These are phyloP conservation scores for Paraphoma sp. DNA, from an alignment of 2,329 filamentous ascomycete genomes.

Conservation along the genomic window DNA sequence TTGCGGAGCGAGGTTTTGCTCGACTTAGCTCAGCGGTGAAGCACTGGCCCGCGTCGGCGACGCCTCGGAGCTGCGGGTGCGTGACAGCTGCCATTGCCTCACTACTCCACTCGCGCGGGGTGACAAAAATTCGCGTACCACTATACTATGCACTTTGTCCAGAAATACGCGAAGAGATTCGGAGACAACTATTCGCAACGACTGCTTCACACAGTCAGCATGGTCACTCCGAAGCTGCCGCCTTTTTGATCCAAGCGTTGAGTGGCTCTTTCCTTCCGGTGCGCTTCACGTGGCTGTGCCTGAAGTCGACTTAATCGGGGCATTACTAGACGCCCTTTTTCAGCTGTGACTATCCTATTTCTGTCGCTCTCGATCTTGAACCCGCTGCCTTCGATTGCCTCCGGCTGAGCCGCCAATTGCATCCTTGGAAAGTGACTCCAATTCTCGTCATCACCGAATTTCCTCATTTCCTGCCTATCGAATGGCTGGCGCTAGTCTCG, in stretches of 20 bases:
- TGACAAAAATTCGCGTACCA: not conserved
- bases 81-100: conserved; percentile 21
- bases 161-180: not conserved
- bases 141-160: not conserved
- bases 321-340: not conserved
- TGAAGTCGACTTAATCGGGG: not conserved
- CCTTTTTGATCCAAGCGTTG: not conserved
- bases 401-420: not conserved
- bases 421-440: not conserved
- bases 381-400: not conserved
- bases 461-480: no score
- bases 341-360: not conserved
- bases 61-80: conserved; percentile 20
- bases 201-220: not conserved
- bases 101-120: not conserved
- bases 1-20: conserved; percentile 30
- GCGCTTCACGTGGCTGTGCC: not conserved
- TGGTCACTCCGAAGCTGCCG: not conserved
- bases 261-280: not conserved
- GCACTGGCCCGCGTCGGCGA: conserved; percentile 23
- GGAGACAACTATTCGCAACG: not conserved
- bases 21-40: conserved; percentile 13
- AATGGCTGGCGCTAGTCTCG: not conserved
- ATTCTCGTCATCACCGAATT: not conserved
- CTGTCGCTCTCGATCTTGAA: not conserved